Conservation (phyloP, 208 protist species). For the Strigomonas oncopelti region DNA sequence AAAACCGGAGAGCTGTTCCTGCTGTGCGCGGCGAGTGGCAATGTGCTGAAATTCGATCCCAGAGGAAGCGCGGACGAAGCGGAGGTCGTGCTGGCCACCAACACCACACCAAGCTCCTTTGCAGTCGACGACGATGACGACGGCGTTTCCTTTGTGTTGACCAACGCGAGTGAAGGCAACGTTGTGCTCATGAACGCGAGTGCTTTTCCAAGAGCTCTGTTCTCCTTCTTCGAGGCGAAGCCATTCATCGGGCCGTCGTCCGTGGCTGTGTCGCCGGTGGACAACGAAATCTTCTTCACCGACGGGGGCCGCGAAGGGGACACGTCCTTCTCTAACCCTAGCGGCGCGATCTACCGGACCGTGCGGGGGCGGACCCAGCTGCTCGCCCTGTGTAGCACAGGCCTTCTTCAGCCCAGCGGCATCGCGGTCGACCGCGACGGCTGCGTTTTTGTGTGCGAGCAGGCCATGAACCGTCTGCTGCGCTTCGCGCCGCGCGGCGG, state of each 20-base stretch:
- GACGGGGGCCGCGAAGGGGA: slow-evolving; percentile 65
- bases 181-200: slow-evolving; percentile 4
- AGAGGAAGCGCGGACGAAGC: neutral
- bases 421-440: slow-evolving; percentile 46
- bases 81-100: slow-evolving; percentile 10
- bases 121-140: slow-evolving; percentile 25
- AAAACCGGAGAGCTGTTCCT: slow-evolving; percentile 23
- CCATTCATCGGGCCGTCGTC: slow-evolving; percentile 46
- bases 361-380: slow-evolving; percentile 41
- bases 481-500: slow-evolving; percentile 50
- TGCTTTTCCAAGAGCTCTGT: neutral
- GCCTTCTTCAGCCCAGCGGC: slow-evolving; percentile 44
- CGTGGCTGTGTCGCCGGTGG: slow-evolving; percentile 28
- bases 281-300: slow-evolving; percentile 67
- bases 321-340: slow-evolving; percentile 41
- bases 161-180: neutral
- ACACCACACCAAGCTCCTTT: slow-evolving; percentile 16
- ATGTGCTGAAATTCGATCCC: slow-evolving; percentile 35
- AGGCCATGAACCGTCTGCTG: slow-evolving; percentile 54
- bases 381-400: slow-evolving; percentile 46
- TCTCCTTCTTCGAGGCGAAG: slow-evolving; percentile 40
- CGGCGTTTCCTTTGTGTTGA: slow-evolving; percentile 28
- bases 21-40: slow-evolving; percentile 47
- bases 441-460: slow-evolving; percentile 64
- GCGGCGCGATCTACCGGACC: slow-evolving; percentile 64